Percentiles rank a stretch among this genome's conserved stretches.
These are phyloP conservation scores for Cyberlindnera xylosilytica DNA, from an alignment of 805 yeast genomes.

Conservation along the genomic window DNA sequence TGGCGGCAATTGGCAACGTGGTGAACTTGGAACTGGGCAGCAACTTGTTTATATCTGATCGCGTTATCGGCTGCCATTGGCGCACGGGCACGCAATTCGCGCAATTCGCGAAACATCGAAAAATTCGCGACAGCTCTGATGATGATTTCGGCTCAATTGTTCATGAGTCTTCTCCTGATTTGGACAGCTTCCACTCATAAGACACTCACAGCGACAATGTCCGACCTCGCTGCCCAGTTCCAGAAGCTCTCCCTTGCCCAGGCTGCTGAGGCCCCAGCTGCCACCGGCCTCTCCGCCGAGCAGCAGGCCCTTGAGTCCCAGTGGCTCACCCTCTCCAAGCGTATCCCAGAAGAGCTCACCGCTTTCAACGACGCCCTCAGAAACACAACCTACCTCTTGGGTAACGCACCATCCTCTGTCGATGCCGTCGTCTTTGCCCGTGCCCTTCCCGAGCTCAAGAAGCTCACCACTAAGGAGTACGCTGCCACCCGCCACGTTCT, in stretches of 20 bases:
- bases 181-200: too few species aligned
- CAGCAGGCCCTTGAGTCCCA: slow-evolving; percentile 75
- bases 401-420: slow-evolving; percentile 61
- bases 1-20: too few species aligned
- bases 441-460: slow-evolving; percentile 51
- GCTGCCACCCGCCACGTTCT: slow-evolving; percentile 75
- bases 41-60: not conserved
- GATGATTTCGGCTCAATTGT: too few species aligned
- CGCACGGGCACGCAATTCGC: slow-evolving; percentile 3
- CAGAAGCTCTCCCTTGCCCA: slow-evolving; percentile 27
- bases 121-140: too few species aligned
- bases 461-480: slow-evolving; percentile 52
- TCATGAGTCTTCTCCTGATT: too few species aligned
- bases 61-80: slow-evolving; percentile 5
- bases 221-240: slow-evolving; percentile 30
- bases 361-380: slow-evolving; percentile 70
- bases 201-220: slow-evolving; percentile 20
- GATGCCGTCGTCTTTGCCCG: slow-evolving; percentile 71
- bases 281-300: slow-evolving; percentile 34
- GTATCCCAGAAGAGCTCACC: slow-evolving; percentile 51
- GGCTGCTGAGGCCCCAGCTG: slow-evolving; percentile 21
- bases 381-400: slow-evolving; percentile 66
- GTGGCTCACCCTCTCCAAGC: slow-evolving; percentile 69
- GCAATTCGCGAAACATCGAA: too few species aligned
- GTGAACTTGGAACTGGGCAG: too few species aligned